These are phyloP conservation scores for Fagopyrum esculentum DNA, from an alignment of 148 eudicot genomes.

Conservation along the genomic window DNA sequence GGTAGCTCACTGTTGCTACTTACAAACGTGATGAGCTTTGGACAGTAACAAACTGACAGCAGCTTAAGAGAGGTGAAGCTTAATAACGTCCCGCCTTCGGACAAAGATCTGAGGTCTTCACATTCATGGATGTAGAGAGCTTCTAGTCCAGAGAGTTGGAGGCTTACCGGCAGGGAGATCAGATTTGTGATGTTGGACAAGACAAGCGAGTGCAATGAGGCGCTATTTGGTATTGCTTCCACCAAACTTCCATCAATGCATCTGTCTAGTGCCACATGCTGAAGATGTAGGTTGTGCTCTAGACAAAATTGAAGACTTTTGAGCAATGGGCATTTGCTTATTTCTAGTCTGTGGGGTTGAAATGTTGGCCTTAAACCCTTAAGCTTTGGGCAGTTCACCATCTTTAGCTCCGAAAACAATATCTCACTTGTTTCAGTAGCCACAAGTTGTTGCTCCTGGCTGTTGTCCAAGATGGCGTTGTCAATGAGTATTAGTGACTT, in stretches of 20 bases:
- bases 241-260: constrained; percentile 18
- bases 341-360: neutral
- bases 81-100: neutral
- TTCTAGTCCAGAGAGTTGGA: neutral
- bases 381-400: constrained; percentile 3
- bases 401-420: neutral
- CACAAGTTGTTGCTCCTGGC: neutral
- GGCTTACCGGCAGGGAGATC: neutral
- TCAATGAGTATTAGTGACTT: neutral
- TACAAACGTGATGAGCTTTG: constrained; percentile 14
- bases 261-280: constrained; percentile 23
- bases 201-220: constrained; percentile 25
- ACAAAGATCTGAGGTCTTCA: neutral
- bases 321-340: neutral
- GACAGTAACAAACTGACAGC: constrained; percentile 19
- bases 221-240: constrained; percentile 21
- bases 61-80: constrained; percentile 18
- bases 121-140: constrained; percentile 2
- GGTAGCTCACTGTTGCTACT: constrained; percentile 16
- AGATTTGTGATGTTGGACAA: constrained; percentile 29
- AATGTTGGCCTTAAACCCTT: neutral
- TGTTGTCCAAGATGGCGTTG: neutral
- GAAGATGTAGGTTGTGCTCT: constrained; percentile 17
- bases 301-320: neutral
- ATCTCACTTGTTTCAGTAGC: neutral